Evolutionary conservation across 106 monocot genomes (phyloP), one percentile per base, ranked within the genome.

Genomic region (Vanilla planifolia): DNA sequence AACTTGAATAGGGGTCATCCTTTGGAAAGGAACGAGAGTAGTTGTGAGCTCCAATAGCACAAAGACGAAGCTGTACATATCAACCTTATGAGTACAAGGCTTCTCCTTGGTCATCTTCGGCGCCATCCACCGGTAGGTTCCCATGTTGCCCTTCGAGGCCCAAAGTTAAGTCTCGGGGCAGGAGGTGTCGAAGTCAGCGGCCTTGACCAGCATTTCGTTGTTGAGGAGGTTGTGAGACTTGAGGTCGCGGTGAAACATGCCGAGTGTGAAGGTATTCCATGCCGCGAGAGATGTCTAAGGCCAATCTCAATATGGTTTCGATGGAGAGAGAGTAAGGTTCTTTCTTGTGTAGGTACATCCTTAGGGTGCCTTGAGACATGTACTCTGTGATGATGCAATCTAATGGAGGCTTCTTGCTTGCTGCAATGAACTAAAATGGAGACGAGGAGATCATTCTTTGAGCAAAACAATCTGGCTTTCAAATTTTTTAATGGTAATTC

Each of bases 91-190:
- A 5, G 83, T 87, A 32, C 73, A 92, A 0, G 83, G 69, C 43
- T 87, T 92, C 48, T 84, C 83, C 76, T 87, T 92, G 43, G 78
- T 75, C 87, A 92, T 92, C 57, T 92, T 87, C 17, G 87, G 92
- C 27, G 92, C 92, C 92, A 92, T 92, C 86, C 87, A 92, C 5
- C 92, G 79, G 42, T 92, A 92, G 8, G 92, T 92, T 26, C 92
- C 92, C 80, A 83, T 92, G 61, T 86, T 83, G 10, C 80, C 77
- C 48, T 83, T 87, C 10, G 83, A 60, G 0, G 67, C 63, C 28
- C 48, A 45, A 10, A 70, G 71, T 33, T 73, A 71, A 1, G 71
- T 80, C 35, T 86, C 92, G 27, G 84, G 63, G 53, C 92, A 92
- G 0, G 92, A 83, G 9, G 87, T 92, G 39, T 87, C 92, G 58